Evolutionary conservation across 495 filamentous ascomycete species (phyloP), one percentile per base, ranked within the genome.

Genomic region (Penicillium simplicissimum): DNA sequence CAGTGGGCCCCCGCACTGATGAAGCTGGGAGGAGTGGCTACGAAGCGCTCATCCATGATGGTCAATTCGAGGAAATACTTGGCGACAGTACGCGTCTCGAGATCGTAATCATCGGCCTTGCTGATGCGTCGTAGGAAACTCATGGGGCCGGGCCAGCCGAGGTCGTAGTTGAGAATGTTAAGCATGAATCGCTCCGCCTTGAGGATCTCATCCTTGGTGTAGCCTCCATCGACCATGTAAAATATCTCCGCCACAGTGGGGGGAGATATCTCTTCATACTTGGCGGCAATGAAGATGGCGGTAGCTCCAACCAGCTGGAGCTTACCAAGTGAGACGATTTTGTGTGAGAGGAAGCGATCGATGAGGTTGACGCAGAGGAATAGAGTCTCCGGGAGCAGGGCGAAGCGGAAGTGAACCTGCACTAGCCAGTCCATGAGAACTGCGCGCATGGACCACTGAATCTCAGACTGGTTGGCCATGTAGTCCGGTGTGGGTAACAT

Each of bases 141-240:
- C 94, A 98, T 96, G 1, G 95, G 95, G 47, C 95, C 96, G 10
- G 95, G 95, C 89, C 90, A 98, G 33, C 95, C 96, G 25, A 98
- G 85, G 71, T 96, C 91, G 69, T 96, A 98, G 62, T 93, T 85
- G 42, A 98, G 83, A 87, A 97, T 96, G 73, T 83, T 93, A 38
- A 98, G 81, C 95, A 98, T 98, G 82, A 96, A 98, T 19, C 92
- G 88, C 76, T 98, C 95, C 0, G 96, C 95, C 81, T 98, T 97
- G 59, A 98, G 84, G 42, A 98, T 93, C 76, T 98, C 95, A 57
- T 97, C 94, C 10, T 85, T 80, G 10, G 82, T 87, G 72, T 97
- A 98, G 58, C 91, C 93, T 10, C 86, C 84, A 73, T 98, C 94
- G 37, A 98, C 95, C 95, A 98, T 98, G 82, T 92, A 98, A 57